phyloP scores from a whole-genome alignment of 805 yeast genomes.

The Metschnikowia lunata region DNA sequence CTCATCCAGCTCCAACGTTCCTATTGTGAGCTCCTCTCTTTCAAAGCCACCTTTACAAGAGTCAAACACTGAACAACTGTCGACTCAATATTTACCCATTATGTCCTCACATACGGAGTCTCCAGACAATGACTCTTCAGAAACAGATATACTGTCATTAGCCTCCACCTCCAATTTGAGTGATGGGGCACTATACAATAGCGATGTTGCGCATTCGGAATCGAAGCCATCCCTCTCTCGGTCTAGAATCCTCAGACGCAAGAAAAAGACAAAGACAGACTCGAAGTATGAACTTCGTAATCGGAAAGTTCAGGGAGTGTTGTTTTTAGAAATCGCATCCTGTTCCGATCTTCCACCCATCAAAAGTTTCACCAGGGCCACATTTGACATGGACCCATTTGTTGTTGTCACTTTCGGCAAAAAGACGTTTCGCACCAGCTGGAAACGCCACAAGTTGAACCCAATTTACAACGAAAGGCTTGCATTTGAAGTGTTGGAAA shows the following conservation, averaged over 20 bases:
- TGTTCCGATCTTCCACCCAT: constrained; percentile 79
- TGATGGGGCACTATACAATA: constrained; percentile 8
- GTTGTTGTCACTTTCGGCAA: constrained; percentile 88
- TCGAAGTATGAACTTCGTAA: constrained; percentile 35
- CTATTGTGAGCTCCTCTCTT: neutral
- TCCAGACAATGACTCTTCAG: constrained; percentile 1
- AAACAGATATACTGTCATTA: constrained; percentile 14
- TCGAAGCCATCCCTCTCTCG: neutral
- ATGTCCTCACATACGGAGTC: neutral
- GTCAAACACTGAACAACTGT: neutral
- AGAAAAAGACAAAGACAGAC: constrained; percentile 4
- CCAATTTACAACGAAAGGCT: constrained; percentile 80
- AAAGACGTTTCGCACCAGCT: constrained; percentile 79
- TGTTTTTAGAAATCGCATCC: constrained; percentile 69
- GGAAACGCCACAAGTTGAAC: constrained; percentile 74
- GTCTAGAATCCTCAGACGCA: constrained; percentile 2
- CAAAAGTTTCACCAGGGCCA: constrained; percentile 62
- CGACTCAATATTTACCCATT: constrained; percentile 5
- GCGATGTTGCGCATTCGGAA: constrained; percentile 2
- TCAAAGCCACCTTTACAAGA: neutral
- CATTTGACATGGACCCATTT: constrained; percentile 96
- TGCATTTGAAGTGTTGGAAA: constrained; percentile 68
- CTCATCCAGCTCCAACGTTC: constrained; percentile 1
- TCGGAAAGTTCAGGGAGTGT: constrained; percentile 56
- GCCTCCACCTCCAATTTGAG: constrained; percentile 5